Evolutionary conservation across 1,284 basidiomycete species (phyloP).

Genomic region (Hypsizygus ulmarius): DNA sequence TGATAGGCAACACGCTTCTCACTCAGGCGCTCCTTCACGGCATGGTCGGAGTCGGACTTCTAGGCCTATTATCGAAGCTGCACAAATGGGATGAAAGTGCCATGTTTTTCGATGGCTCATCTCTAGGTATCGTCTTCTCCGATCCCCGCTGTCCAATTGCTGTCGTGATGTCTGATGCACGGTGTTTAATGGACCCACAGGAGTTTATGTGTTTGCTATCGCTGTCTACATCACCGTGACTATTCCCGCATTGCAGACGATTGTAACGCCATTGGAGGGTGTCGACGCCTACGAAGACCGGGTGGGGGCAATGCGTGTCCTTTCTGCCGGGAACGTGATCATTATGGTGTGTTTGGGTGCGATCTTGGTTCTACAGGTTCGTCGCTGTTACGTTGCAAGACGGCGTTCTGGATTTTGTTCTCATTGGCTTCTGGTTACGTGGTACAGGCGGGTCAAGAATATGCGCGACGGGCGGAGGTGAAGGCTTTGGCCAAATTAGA

Average conservation of each 20-base stretch:
- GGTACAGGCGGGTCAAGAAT: constrained; percentile 80
- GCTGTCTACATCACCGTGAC: constrained; percentile 80
- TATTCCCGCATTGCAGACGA: constrained; percentile 72
- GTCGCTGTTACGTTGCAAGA: constrained; percentile 17
- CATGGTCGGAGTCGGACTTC: constrained; percentile 72
- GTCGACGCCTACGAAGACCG: constrained; percentile 61
- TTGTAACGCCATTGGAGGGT: constrained; percentile 52
- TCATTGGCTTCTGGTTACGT: constrained; percentile 15
- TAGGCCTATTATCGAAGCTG: constrained; percentile 75
- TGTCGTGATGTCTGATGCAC: constrained; percentile 7
- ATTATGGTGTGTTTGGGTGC: constrained; percentile 64
- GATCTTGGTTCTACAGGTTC: constrained; percentile 72
- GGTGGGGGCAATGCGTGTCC: constrained; percentile 73
- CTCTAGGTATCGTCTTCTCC: constrained; percentile 56
- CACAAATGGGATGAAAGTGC: constrained; percentile 87
- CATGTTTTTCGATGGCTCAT: constrained; percentile 88
- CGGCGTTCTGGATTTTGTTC: constrained; percentile 2
- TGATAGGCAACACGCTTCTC: neutral
- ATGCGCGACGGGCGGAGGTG: constrained; percentile 67
- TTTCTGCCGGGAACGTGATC: constrained; percentile 84
- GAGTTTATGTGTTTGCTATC: constrained; percentile 69
- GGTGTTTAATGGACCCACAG: constrained; percentile 38
- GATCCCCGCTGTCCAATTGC: constrained; percentile 2
- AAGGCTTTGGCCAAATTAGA: constrained; percentile 53
- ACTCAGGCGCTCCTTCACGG: constrained; percentile 78